A percentile compares a stretch with the other conserved stretches of the same genome.
Evolutionary conservation across 2,329 filamentous ascomycete species (phyloP).

Genomic region (Clonostachys rosea): DNA sequence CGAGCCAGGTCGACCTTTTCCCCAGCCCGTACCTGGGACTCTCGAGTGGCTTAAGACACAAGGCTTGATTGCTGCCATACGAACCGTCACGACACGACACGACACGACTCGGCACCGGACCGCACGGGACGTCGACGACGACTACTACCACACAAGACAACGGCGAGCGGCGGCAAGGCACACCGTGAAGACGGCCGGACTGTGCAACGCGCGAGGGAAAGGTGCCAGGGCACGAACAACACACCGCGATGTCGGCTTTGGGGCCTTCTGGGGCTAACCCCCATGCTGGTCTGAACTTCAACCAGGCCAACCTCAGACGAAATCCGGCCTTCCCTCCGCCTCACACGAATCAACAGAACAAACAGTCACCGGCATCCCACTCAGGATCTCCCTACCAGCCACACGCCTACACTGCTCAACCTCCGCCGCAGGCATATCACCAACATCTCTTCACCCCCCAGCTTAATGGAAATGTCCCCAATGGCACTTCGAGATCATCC

Average conservation of each 20-base stretch:
- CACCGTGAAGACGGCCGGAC: too few species aligned
- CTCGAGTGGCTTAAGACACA: too few species aligned
- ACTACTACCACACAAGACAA: too few species aligned
- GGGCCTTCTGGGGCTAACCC: constrained; percentile 44
- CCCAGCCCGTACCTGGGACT: too few species aligned
- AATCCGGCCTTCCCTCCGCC: constrained; percentile 34
- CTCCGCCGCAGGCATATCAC: constrained; percentile 36
- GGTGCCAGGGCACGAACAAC: too few species aligned
- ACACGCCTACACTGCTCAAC: constrained; percentile 48
- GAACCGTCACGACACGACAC: too few species aligned
- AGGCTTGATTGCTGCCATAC: too few species aligned
- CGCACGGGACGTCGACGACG: too few species aligned
- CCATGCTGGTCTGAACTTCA: constrained; percentile 43
- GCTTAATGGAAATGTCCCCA: constrained; percentile 41
- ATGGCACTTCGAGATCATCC: constrained; percentile 38
- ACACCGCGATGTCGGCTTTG: constrained; percentile 38
- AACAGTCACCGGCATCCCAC: constrained; percentile 50
- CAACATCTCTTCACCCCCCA: constrained; percentile 48
- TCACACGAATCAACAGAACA: constrained; percentile 46
- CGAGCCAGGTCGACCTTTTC: too few species aligned
- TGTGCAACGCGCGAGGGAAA: too few species aligned
- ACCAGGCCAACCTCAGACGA: constrained; percentile 44
- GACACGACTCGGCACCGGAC: too few species aligned
- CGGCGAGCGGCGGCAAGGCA: too few species aligned
- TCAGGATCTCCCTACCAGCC: constrained; percentile 50